These are phyloP conservation scores for Panicum miliaceum DNA, from an alignment of 176 grass and related monocot species.

Conservation along the genomic window DNA sequence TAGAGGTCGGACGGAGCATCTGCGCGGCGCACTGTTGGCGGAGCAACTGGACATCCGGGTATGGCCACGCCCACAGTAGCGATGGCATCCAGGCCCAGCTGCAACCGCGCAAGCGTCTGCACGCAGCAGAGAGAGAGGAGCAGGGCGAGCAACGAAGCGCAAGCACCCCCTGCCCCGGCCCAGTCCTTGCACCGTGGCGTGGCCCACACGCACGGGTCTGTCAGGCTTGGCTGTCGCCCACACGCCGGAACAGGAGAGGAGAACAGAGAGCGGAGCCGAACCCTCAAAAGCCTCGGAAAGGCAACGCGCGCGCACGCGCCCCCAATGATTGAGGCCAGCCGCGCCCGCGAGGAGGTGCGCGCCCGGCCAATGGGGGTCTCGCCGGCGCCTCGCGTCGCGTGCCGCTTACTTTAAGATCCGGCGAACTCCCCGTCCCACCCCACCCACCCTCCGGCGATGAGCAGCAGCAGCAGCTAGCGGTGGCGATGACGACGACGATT, in stretches of 20 bases:
- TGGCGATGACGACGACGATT: not conserved
- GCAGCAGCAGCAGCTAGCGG: too few species aligned
- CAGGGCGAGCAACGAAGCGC: too few species aligned
- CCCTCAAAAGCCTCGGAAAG: not conserved
- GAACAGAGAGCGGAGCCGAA: too few species aligned
- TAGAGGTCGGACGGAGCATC: not conserved
- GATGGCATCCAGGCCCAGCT: not conserved
- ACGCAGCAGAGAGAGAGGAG: too few species aligned
- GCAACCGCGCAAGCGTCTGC: too few species aligned
- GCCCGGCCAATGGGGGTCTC: not conserved
- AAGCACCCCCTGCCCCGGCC: too few species aligned
- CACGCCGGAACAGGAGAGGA: not conserved
- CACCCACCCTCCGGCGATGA: not conserved
- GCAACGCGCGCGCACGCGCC: not conserved
- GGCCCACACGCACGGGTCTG: not conserved
- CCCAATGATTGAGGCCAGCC: constrained; percentile 3
- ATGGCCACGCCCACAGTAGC: not conserved
- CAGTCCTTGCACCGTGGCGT: not conserved
- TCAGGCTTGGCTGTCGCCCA: not conserved
- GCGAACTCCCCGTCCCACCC: not conserved
- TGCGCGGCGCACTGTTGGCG: not conserved
- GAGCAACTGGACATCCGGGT: not conserved
- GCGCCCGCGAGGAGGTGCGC: not conserved
- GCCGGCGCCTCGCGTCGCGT: not conserved
- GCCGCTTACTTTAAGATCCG: constrained; percentile 18